phyloP scores from a whole-genome alignment of 192 early-diverging fungal species.

The Entomortierella beljakovae region DNA sequence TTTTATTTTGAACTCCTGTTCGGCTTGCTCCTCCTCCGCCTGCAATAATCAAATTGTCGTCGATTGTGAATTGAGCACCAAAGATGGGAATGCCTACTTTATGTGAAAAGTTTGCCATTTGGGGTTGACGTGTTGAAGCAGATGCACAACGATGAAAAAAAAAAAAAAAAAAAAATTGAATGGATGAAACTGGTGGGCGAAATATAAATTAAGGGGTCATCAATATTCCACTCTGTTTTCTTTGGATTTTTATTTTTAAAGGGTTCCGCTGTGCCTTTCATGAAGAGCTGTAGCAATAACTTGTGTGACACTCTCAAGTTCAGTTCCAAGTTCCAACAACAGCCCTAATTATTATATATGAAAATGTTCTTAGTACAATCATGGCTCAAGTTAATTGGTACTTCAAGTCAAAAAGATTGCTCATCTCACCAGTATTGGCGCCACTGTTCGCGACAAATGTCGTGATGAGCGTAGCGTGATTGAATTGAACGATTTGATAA shows the following conservation, averaged over 20 bases:
- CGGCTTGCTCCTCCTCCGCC: constrained; percentile 89
- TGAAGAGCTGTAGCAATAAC: constrained; percentile 59
- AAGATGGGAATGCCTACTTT: constrained; percentile 71
- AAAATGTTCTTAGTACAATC: neutral
- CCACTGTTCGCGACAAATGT: constrained; percentile 65
- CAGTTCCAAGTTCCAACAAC: constrained; percentile 59
- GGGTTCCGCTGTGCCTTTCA: constrained; percentile 52
- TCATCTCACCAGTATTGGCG: constrained; percentile 67
- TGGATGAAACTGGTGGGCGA: neutral
- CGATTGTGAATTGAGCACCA: constrained; percentile 66
- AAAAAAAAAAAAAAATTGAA: constrained; percentile 8
- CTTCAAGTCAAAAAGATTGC: no score
- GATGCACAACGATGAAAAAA: neutral
- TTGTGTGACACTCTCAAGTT: constrained; percentile 61
- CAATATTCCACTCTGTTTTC: neutral
- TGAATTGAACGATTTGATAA: constrained; percentile 72
- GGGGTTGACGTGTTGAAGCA: neutral
- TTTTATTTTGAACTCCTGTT: constrained; percentile 89
- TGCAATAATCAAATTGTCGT: constrained; percentile 73
- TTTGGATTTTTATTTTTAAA: constrained; percentile 1
- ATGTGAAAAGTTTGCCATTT: constrained; percentile 53
- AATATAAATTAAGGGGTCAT: no score
- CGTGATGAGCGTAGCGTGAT: constrained; percentile 68
- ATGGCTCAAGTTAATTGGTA: no score
- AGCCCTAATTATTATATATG: constrained; percentile 41